These are phyloP conservation scores for Aristolochia californica DNA, from an alignment of 164 flowering plant species.

Conservation along the genomic window DNA sequence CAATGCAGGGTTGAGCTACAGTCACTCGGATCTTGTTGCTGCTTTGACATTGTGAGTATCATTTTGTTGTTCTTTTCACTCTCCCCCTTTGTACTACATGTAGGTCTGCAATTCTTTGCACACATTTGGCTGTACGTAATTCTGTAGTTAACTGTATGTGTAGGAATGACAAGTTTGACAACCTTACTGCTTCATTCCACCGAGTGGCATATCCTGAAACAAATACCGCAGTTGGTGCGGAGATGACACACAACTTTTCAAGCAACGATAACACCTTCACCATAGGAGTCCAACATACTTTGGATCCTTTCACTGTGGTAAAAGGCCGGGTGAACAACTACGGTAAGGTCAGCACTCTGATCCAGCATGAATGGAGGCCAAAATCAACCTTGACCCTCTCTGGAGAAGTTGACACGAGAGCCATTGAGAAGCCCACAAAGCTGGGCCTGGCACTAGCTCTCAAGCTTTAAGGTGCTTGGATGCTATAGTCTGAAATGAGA, in stretches of 20 bases:
- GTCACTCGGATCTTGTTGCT: slow-evolving; percentile 52
- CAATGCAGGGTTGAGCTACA: slow-evolving; percentile 51
- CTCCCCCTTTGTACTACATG: too few species aligned
- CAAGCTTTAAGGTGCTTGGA: slow-evolving; percentile 33
- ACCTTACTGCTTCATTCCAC: slow-evolving; percentile 60
- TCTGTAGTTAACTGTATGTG: background rate
- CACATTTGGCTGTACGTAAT: background rate
- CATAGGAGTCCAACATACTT: slow-evolving; percentile 67
- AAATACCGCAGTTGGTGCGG: slow-evolving; percentile 79
- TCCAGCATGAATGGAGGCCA: slow-evolving; percentile 86
- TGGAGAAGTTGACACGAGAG: slow-evolving; percentile 72
- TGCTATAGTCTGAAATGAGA: background rate
- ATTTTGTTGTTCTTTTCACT: background rate
- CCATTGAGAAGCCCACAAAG: slow-evolving; percentile 72
- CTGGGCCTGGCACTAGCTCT: slow-evolving; percentile 70
- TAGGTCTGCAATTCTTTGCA: too few species aligned
- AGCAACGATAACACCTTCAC: slow-evolving; percentile 65
- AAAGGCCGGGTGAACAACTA: slow-evolving; percentile 65
- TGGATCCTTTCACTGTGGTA: slow-evolving; percentile 59
- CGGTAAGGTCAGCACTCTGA: slow-evolving; percentile 65
- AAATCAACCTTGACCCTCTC: slow-evolving; percentile 68
- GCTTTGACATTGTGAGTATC: slow-evolving; percentile 51
- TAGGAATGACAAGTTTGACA: slow-evolving; percentile 70
- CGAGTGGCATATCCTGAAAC: slow-evolving; percentile 50
- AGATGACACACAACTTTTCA: slow-evolving; percentile 50